Percentiles rank a stretch among this genome's conserved stretches.
Evolutionary conservation across 2,329 filamentous ascomycete species (phyloP).

Genomic region (Diaporthe caulivora): DNA sequence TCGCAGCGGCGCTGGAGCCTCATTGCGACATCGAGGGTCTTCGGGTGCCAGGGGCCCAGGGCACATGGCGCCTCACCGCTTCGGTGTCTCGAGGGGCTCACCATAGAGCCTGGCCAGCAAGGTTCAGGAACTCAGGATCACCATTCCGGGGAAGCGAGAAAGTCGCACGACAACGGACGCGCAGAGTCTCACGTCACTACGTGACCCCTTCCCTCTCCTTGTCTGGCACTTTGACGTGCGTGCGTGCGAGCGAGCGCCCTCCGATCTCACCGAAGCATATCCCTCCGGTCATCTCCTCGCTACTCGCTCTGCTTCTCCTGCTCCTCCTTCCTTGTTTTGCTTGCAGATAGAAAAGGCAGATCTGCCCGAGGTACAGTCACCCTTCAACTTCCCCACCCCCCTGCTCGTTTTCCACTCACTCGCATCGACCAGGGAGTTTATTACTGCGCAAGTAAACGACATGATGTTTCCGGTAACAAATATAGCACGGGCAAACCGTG

Average conservation of each 20-base stretch:
- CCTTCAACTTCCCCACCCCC: slow-evolving; percentile 2
- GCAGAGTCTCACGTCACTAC: slow-evolving; percentile 27
- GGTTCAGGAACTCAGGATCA: slow-evolving; percentile 31
- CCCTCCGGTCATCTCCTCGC: slow-evolving; percentile 21
- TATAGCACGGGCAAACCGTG: slow-evolving; percentile 14
- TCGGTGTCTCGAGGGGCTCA: slow-evolving; percentile 1
- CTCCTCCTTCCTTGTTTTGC: not conserved
- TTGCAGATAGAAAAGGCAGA: not conserved
- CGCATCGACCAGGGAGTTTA: not conserved
- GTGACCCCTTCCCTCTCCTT: slow-evolving; percentile 24
- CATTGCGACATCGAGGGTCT: slow-evolving; percentile 33
- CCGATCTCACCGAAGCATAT: slow-evolving; percentile 8
- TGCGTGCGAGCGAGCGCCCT: not conserved
- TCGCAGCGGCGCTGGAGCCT: slow-evolving; percentile 27
- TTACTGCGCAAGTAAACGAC: slow-evolving; percentile 7
- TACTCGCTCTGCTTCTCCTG: not conserved
- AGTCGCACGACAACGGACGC: slow-evolving; percentile 26
- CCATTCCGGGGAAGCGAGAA: slow-evolving; percentile 27
- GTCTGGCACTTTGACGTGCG: slow-evolving; percentile 2
- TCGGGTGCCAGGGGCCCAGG: not conserved
- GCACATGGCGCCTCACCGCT: slow-evolving; percentile 26
- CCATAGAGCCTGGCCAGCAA: slow-evolving; percentile 10
- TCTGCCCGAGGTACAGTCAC: slow-evolving; percentile 14
- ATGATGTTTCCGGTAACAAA: slow-evolving; percentile 16
- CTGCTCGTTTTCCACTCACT: not conserved